Percentiles rank a stretch among this genome's conserved stretches.
Conservation (phyloP, 2,329 filamentous ascomycete genomes). For the Trichoderma sp. region DNA sequence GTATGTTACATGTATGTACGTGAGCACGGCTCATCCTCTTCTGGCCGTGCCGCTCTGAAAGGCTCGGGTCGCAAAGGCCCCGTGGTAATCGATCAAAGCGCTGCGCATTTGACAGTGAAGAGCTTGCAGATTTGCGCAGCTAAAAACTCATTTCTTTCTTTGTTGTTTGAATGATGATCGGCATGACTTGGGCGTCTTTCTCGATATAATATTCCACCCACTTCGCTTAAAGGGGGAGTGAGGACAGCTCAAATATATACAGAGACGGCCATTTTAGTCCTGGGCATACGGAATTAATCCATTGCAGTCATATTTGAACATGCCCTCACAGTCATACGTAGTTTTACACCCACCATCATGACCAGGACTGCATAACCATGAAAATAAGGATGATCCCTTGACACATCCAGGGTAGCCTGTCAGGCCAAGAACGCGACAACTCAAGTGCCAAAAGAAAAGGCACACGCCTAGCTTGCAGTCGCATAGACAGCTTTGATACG, state of each 20-base stretch:
- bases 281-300: conserved; percentile 44
- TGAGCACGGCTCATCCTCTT: background rate
- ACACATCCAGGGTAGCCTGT: background rate
- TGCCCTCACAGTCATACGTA: conserved; percentile 23
- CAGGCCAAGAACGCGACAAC: background rate
- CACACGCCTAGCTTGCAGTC: background rate
- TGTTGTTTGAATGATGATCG: background rate
- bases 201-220: conserved; percentile 38
- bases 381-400: background rate
- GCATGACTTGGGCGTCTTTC: conserved; percentile 34
- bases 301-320: conserved; percentile 42
- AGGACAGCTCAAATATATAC: conserved; percentile 43
- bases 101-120: background rate
- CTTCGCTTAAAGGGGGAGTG: conserved; percentile 45
- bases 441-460: background rate
- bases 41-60: background rate
- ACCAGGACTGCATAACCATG: background rate
- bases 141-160: background rate
- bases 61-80: background rate
- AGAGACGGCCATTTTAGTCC: conserved; percentile 55
- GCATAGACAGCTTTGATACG: background rate
- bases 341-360: background rate
- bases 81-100: background rate
- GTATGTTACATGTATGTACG: too few species aligned
- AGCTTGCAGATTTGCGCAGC: background rate